Evolutionary conservation across 805 yeast genomes (phyloP).

Genomic region (Lachancea kluyveri): DNA sequence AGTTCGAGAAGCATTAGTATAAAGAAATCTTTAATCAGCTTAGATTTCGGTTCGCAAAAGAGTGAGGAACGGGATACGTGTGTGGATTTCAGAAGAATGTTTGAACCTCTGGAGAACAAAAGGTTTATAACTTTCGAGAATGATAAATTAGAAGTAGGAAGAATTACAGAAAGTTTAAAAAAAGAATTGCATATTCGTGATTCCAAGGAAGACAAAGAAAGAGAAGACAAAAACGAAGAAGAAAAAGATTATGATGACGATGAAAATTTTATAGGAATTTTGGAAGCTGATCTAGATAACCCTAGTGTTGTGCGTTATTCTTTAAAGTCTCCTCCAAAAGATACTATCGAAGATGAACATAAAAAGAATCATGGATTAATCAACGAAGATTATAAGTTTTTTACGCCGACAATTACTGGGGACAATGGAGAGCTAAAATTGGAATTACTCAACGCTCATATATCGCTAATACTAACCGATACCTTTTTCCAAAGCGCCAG

Average conservation of each 20-base stretch:
- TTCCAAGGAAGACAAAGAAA: too few species aligned
- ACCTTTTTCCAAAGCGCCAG: not conserved
- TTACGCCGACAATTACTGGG: slow-evolving; percentile 1
- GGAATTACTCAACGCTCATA: slow-evolving; percentile 2
- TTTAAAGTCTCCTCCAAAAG: slow-evolving; percentile 2
- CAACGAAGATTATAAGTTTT: too few species aligned
- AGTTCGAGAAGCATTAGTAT: too few species aligned
- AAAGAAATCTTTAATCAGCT: too few species aligned
- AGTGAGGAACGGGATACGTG: too few species aligned
- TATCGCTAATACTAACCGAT: slow-evolving; percentile 5
- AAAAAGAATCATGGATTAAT: too few species aligned
- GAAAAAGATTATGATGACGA: slow-evolving; percentile 1
- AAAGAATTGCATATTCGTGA: too few species aligned
- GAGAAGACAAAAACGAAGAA: too few species aligned
- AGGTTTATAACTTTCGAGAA: not conserved
- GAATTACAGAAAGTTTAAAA: too few species aligned
- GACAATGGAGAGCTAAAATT: slow-evolving; percentile 5
- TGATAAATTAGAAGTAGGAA: too few species aligned
- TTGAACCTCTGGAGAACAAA: not conserved
- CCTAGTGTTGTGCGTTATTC: slow-evolving; percentile 7
- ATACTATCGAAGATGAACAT: not conserved
- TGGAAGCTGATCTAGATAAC: slow-evolving; percentile 3
- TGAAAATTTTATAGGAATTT: slow-evolving; percentile 1
- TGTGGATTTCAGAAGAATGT: too few species aligned
- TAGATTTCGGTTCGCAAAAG: too few species aligned